A percentile compares a stretch with the other conserved stretches of the same genome.
Evolutionary conservation across 441 rosid genomes (phyloP).

Genomic region (Macaranga tanarius): DNA sequence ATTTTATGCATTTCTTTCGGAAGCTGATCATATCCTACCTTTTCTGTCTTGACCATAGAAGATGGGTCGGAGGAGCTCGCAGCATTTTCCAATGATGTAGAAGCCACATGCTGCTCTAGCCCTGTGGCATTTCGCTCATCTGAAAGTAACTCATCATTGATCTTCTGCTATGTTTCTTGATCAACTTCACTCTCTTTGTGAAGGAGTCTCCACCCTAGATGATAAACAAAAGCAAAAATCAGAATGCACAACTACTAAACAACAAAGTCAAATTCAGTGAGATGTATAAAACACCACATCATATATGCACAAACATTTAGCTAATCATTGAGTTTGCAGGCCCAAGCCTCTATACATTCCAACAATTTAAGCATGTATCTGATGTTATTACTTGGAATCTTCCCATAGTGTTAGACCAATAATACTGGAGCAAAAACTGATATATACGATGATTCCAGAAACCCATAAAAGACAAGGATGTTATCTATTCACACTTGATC

Average conservation of each 20-base stretch:
- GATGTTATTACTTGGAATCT: slow-evolving; percentile 16
- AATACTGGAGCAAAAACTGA: slow-evolving; percentile 2
- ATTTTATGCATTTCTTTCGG: slow-evolving; percentile 62
- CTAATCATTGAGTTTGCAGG: neutral
- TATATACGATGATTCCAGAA: slow-evolving; percentile 16
- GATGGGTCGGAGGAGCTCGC: slow-evolving; percentile 51
- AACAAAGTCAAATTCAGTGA: neutral
- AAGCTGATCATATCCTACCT: slow-evolving; percentile 52
- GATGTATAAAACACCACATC: neutral
- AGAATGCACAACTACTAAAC: neutral
- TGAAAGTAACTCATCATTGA: slow-evolving; percentile 34
- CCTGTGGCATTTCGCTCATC: slow-evolving; percentile 48
- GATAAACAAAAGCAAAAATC: slow-evolving; percentile 6
- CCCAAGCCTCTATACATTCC: neutral
- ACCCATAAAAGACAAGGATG: neutral
- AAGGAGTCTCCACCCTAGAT: slow-evolving; percentile 70
- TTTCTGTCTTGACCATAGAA: slow-evolving; percentile 36
- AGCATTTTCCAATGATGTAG: slow-evolving; percentile 48
- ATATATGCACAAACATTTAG: slow-evolving; percentile 1
- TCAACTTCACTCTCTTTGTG: slow-evolving; percentile 71
- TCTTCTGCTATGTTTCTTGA: slow-evolving; percentile 45
- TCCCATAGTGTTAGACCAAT: neutral
- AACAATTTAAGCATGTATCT: neutral
- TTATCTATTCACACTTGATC: neutral
- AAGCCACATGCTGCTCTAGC: slow-evolving; percentile 51